Evolutionary conservation across 139 green algal genomes (phyloP), one percentile per base, ranked within the genome.

Genomic region (Prasinococcaceae sp.): DNA sequence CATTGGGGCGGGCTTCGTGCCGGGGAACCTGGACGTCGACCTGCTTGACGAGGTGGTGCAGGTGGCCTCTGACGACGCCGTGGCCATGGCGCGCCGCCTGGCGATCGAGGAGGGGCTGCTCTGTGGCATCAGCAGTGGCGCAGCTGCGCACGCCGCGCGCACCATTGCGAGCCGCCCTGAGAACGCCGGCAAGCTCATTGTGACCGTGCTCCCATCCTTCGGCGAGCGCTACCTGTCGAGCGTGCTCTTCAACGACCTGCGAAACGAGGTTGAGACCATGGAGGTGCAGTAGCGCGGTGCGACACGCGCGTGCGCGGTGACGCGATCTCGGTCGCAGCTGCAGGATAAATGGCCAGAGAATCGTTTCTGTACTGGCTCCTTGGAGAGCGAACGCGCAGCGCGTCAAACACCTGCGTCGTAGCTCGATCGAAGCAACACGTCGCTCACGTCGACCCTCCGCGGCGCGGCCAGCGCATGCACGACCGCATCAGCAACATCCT

Each of bases 1-100:
- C 64, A 98, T 98, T 45, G 90, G 90, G 26, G 90, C 90, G 0
- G 90, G 90, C 6, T 97, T 98, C 58, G 77, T 98, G n/a, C 92
- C 92, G 3, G 84, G 83, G 14, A 80, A 94, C 48, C 70, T 99
- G 52, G 79, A 97, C 68, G 77, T 76, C 6, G 55, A 63, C 9
- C 41, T 95, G 22, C 79, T 90, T 29, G 78, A 93, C 46, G 85
- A 95, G 69, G 68, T 96, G 22, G 63, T 94, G n/a, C 60, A 89
- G 74, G 69, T 96, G n/a, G 66, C 42, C 23, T 79, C 55, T 42
- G 82, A 94, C 51, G 84, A 94, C 6, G 60, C 84, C 5, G 71
- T 98, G 20, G 70, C 56, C 6, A 92, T 93, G 79, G 90, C 90
- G 1, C 62, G 69, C 24, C 54, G 79, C 0, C 68, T 97, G 17